phyloP scores from a whole-genome alignment of 148 eudicot genomes.

The Fagopyrum tataricum region DNA sequence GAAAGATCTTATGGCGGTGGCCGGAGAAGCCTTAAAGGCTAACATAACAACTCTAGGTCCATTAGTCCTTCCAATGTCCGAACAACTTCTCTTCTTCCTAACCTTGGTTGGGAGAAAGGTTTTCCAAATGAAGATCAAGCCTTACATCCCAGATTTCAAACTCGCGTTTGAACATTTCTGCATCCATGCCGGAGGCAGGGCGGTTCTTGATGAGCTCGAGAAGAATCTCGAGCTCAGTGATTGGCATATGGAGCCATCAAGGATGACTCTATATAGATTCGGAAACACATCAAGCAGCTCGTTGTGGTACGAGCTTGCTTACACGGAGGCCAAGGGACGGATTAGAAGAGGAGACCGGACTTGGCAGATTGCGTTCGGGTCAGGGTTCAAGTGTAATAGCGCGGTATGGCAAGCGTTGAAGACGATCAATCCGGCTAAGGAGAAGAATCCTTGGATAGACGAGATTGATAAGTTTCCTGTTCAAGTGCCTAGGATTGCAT shows the following conservation, averaged over 20 bases:
- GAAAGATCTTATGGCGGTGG: slow-evolving; percentile 41
- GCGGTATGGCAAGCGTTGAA: slow-evolving; percentile 35
- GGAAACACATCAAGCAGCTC: slow-evolving; percentile 46
- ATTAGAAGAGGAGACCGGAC: slow-evolving; percentile 31
- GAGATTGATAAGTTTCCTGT: slow-evolving; percentile 38
- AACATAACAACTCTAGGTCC: slow-evolving; percentile 41
- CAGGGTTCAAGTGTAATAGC: slow-evolving; percentile 44
- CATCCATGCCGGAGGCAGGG: slow-evolving; percentile 41
- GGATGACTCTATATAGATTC: slow-evolving; percentile 39
- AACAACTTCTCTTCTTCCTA: slow-evolving; percentile 28
- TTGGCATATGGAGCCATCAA: slow-evolving; percentile 43
- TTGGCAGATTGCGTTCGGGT: slow-evolving; percentile 44
- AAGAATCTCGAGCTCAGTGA: slow-evolving; percentile 28
- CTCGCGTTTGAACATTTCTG: slow-evolving; percentile 37
- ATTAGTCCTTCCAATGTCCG: slow-evolving; percentile 35
- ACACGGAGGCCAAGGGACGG: slow-evolving; percentile 40
- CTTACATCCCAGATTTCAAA: slow-evolving; percentile 40
- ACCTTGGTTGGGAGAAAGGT: slow-evolving; percentile 27
- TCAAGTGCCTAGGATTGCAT: slow-evolving; percentile 26
- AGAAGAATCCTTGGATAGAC: slow-evolving; percentile 43
- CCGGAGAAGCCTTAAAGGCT: slow-evolving; percentile 41
- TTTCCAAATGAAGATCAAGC: slow-evolving; percentile 32
- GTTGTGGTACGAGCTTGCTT: slow-evolving; percentile 41
- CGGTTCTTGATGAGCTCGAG: slow-evolving; percentile 36
- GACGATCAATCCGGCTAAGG: slow-evolving; percentile 33